Evolutionary conservation across 2,329 filamentous ascomycete species (phyloP).

Genomic region (Grosmannia huntii): DNA sequence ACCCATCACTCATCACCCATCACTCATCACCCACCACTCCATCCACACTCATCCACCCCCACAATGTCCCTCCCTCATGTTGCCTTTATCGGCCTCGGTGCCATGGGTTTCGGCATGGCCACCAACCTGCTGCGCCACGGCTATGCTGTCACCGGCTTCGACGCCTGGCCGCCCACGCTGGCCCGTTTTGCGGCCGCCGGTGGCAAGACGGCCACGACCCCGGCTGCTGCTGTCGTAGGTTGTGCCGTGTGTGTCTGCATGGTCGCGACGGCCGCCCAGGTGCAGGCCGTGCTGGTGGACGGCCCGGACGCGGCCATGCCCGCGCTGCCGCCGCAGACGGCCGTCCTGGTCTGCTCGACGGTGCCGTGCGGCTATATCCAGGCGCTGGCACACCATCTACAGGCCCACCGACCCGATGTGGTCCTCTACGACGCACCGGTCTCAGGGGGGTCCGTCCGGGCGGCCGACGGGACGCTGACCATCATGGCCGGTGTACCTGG

Average conservation of each 20-base stretch:
- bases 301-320: slow-evolving; percentile 34
- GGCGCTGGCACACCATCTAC: slow-evolving; percentile 40
- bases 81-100: slow-evolving; percentile 63
- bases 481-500: slow-evolving; percentile 61
- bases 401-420: slow-evolving; percentile 46
- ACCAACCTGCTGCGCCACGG: slow-evolving; percentile 56
- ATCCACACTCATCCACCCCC: background rate
- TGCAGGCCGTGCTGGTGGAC: slow-evolving; percentile 51
- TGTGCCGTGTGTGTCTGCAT: slow-evolving; percentile 56
- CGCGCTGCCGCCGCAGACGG: slow-evolving; percentile 41
- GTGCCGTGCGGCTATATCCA: slow-evolving; percentile 55
- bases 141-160: slow-evolving; percentile 57
- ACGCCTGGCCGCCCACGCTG: slow-evolving; percentile 55
- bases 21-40: background rate
- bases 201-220: slow-evolving; percentile 40
- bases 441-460: slow-evolving; percentile 55
- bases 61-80: slow-evolving; percentile 24
- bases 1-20: too few relatives aligned
- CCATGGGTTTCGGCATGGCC: slow-evolving; percentile 76
- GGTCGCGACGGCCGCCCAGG: slow-evolving; percentile 63
- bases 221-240: slow-evolving; percentile 46
- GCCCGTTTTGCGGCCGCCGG: slow-evolving; percentile 47
- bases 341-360: slow-evolving; percentile 57
- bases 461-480: slow-evolving; percentile 58
- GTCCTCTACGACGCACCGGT: slow-evolving; percentile 60